phyloP scores from a whole-genome alignment of 768 basidiomycete genomes.

The Boletus sp. region DNA sequence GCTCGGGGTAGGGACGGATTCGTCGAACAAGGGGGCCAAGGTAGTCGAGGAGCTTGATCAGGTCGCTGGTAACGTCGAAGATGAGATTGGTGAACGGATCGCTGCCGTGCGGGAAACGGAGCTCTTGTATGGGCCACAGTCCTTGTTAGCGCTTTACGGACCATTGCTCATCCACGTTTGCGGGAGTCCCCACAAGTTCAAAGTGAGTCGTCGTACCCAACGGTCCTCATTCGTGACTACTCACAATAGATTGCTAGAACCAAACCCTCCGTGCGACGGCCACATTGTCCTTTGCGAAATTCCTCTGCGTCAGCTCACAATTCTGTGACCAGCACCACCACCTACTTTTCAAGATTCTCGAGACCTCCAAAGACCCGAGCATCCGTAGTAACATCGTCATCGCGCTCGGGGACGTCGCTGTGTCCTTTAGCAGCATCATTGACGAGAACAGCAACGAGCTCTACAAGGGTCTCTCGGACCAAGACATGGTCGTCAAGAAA shows the following conservation, averaged over 20 bases:
- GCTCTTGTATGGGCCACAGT: slow-evolving; percentile 78
- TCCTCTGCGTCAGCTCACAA: slow-evolving; percentile 91
- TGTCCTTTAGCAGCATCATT: slow-evolving; percentile 95
- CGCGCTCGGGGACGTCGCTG: slow-evolving; percentile 94
- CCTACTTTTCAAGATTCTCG: slow-evolving; percentile 90
- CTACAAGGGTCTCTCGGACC: slow-evolving; percentile 90
- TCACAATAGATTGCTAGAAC: slow-evolving; percentile 53
- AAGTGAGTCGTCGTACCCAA: slow-evolving; percentile 44
- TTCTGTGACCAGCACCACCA: slow-evolving; percentile 91
- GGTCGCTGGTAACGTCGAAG: slow-evolving; percentile 95
- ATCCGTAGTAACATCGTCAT: slow-evolving; percentile 97
- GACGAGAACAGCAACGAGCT: slow-evolving; percentile 97
- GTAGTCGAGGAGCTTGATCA: slow-evolving; percentile 90
- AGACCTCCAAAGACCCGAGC: slow-evolving; percentile 84
- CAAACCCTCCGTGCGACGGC: slow-evolving; percentile 83
- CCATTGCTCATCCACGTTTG: slow-evolving; percentile 90
- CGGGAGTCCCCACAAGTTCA: slow-evolving; percentile 87
- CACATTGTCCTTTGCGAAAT: slow-evolving; percentile 88
- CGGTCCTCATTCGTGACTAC: not conserved
- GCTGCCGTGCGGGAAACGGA: slow-evolving; percentile 82
- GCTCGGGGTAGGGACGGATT: slow-evolving; percentile 39
- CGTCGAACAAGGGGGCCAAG: slow-evolving; percentile 45
- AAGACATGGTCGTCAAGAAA: slow-evolving; percentile 90
- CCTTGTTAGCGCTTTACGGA: slow-evolving; percentile 81
- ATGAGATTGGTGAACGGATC: slow-evolving; percentile 95